Evolutionary conservation across 495 filamentous ascomycete genomes (phyloP).

Genomic region (Aspergillus affinis): DNA sequence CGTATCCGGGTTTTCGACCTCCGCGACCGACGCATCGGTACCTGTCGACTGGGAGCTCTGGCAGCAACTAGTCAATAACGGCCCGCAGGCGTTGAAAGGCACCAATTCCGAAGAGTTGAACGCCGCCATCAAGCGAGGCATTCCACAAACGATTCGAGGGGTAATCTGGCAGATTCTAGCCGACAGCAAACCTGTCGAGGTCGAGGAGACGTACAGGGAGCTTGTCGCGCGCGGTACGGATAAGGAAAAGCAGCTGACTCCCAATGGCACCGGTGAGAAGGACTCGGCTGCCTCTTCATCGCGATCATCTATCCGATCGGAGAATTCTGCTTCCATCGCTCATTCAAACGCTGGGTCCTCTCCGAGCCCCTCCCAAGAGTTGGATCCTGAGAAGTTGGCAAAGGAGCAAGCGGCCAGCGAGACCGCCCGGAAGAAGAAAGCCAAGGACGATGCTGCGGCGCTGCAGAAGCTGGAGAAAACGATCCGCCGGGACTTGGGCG

Average conservation of each 20-base stretch:
- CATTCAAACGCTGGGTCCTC: slow-evolving; percentile 59
- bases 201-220: slow-evolving; percentile 86
- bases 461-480: slow-evolving; percentile 84
- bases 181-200: slow-evolving; percentile 85
- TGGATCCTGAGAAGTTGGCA: slow-evolving; percentile 60
- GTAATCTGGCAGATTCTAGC: slow-evolving; percentile 98
- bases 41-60: slow-evolving; percentile 96
- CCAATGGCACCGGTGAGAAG: slow-evolving; percentile 54
- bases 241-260: slow-evolving; percentile 60
- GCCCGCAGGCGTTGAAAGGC: slow-evolving; percentile 78
- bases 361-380: slow-evolving; percentile 59
- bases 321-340: slow-evolving; percentile 64
- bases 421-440: slow-evolving; percentile 69
- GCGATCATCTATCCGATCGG: slow-evolving; percentile 79
- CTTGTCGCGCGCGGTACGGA: slow-evolving; percentile 78
- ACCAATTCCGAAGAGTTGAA: slow-evolving; percentile 87
- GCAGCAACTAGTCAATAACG: slow-evolving; percentile 93
- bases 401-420: slow-evolving; percentile 66
- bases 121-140: slow-evolving; percentile 85
- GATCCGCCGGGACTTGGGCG: slow-evolving; percentile 86
- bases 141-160: slow-evolving; percentile 89
- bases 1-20: slow-evolving; percentile 70
- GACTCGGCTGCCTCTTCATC: slow-evolving; percentile 63
- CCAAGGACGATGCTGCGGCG: slow-evolving; percentile 69
- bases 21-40: slow-evolving; percentile 59